Conservation (phyloP, 306 rosid genomes). For the Ziziphus jujuba region DNA sequence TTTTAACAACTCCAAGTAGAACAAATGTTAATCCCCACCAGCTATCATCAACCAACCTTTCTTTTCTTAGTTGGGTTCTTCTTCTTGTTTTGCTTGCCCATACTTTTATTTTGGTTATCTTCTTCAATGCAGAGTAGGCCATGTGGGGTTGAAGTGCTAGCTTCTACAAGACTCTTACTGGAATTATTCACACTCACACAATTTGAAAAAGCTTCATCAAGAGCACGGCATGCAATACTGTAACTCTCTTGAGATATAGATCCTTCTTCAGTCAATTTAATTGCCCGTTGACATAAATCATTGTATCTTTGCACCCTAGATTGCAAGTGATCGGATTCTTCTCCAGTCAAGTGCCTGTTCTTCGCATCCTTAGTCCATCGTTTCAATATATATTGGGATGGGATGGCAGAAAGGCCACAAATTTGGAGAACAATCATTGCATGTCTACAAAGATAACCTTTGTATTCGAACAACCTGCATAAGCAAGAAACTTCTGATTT, state of each 20-base stretch:
- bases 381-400: conserved; percentile 77
- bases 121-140: conserved; percentile 72
- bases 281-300: conserved; percentile 72
- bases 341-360: conserved; percentile 56
- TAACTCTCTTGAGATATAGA: conserved; percentile 88
- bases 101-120: conserved; percentile 73
- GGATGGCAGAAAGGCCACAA: conserved; percentile 73
- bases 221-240: conserved; percentile 65
- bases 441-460: conserved; percentile 96
- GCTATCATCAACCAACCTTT: conserved; percentile 56
- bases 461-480: conserved; percentile 84
- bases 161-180: conserved; percentile 63
- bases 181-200: conserved; percentile 65
- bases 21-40: conserved; percentile 7
- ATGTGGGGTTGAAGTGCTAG: conserved; percentile 69
- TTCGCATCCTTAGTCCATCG: conserved; percentile 94
- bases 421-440: conserved; percentile 92
- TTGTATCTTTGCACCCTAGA: conserved; percentile 78
- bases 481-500: conserved; percentile 76
- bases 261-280: conserved; percentile 81
- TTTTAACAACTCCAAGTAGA: conserved; percentile 9
- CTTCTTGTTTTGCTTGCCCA: conserved; percentile 73
- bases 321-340: conserved; percentile 55
- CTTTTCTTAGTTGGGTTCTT: conserved; percentile 88
- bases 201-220: conserved; percentile 66